A percentile compares a stretch with the other conserved stretches of the same genome.
Evolutionary conservation across 768 basidiomycete genomes (phyloP).

Genomic region (Porphyrellus cyaneotinctus): DNA sequence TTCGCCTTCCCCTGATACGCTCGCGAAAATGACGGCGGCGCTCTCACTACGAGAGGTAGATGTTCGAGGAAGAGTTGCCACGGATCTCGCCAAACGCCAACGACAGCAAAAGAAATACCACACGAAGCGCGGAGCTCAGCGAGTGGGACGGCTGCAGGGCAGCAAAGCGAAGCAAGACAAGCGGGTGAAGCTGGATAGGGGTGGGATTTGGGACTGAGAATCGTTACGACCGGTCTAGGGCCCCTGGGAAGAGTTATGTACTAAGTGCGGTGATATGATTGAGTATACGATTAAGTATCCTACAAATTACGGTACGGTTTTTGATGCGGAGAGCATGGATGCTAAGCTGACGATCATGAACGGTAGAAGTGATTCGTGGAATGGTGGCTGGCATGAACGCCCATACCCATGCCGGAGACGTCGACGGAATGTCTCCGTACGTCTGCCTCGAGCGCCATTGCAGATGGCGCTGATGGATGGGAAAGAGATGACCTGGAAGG

Average conservation of each 20-base stretch:
- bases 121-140: slow-evolving; percentile 60
- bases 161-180: slow-evolving; percentile 83
- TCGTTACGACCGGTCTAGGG: slow-evolving; percentile 12
- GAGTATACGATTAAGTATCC: slow-evolving; percentile 16
- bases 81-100: slow-evolving; percentile 58
- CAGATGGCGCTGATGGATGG: slow-evolving; percentile 25
- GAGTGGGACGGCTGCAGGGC: slow-evolving; percentile 67
- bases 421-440: slow-evolving; percentile 34
- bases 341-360: not conserved
- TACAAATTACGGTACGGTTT: slow-evolving; percentile 16
- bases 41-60: slow-evolving; percentile 36
- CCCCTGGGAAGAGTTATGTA: not conserved
- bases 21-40: slow-evolving; percentile 40
- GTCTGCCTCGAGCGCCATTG: slow-evolving; percentile 30
- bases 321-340: not conserved
- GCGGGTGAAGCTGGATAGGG: slow-evolving; percentile 55
- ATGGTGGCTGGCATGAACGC: slow-evolving; percentile 16
- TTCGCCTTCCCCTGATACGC: slow-evolving; percentile 40
- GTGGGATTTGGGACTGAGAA: slow-evolving; percentile 57
- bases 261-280: slow-evolving; percentile 5
- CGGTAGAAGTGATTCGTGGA: slow-evolving; percentile 7
- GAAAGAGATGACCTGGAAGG: slow-evolving; percentile 14
- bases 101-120: slow-evolving; percentile 74
- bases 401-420: slow-evolving; percentile 30
- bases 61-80: slow-evolving; percentile 57